Conservation (phyloP, 371 early-diverging fungal species). For the Nematocida sp. region DNA sequence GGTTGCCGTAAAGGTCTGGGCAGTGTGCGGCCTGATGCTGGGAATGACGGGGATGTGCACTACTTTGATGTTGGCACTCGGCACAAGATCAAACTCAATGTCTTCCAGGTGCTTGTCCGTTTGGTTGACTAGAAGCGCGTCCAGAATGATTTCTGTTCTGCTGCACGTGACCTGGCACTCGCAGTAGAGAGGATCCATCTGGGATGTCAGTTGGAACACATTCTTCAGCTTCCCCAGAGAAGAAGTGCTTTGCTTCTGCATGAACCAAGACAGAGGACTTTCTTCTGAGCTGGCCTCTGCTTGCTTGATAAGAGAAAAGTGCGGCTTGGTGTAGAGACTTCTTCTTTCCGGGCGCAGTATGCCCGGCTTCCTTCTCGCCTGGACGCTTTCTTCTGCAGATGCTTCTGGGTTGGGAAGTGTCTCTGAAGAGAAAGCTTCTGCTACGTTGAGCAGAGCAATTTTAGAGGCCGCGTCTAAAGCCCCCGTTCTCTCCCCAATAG, state of each 20-base stretch:
- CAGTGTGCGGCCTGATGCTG: slow-evolving; percentile 66
- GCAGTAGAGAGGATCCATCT: slow-evolving; percentile 92
- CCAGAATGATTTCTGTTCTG: slow-evolving; percentile 80
- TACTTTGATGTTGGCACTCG: slow-evolving; percentile 87
- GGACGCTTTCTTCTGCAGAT: neutral
- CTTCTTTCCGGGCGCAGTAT: neutral
- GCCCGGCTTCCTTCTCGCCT: neutral
- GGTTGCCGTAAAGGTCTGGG: slow-evolving; percentile 13
- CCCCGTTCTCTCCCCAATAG: slow-evolving; percentile 36
- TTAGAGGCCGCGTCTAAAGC: slow-evolving; percentile 52
- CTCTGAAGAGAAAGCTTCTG: neutral
- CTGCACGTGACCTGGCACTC: slow-evolving; percentile 89
- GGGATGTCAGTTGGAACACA: slow-evolving; percentile 85
- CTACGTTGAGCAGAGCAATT: slow-evolving; percentile 45
- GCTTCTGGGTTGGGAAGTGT: neutral
- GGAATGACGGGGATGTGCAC: slow-evolving; percentile 80
- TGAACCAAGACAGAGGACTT: slow-evolving; percentile 2
- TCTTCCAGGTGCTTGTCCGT: slow-evolving; percentile 86
- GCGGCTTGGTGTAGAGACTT: neutral
- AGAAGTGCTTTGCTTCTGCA: neutral
- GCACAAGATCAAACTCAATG: slow-evolving; percentile 85
- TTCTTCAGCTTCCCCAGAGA: slow-evolving; percentile 62
- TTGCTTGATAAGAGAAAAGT: slow-evolving; percentile 40
- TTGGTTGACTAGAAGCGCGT: slow-evolving; percentile 92
- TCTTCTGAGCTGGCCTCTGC: neutral